Conservation (phyloP, 768 basidiomycete genomes). For the Suillus luteus region DNA sequence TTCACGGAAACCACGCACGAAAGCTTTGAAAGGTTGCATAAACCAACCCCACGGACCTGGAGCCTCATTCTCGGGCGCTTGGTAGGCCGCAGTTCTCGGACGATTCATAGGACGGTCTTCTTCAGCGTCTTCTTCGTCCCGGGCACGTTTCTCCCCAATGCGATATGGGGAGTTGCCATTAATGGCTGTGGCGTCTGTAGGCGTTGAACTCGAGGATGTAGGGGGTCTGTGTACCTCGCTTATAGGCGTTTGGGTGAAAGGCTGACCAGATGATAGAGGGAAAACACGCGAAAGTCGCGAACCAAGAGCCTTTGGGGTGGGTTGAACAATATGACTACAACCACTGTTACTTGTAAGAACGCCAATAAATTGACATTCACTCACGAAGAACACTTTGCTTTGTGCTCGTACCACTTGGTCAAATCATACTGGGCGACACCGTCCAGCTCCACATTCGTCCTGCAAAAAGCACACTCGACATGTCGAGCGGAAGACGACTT, state of each 20-base stretch:
- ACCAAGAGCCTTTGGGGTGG: conserved; percentile 21
- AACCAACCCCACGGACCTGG: conserved; percentile 60
- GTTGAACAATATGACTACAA: conserved; percentile 18
- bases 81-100: conserved; percentile 50
- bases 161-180: conserved; percentile 27
- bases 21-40: conserved; percentile 61
- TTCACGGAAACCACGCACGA: conserved; percentile 69
- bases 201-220: conserved; percentile 21
- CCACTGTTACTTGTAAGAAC: conserved; percentile 2
- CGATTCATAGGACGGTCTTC: conserved; percentile 52
- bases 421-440: conserved; percentile 61
- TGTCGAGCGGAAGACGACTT: conserved; percentile 45
- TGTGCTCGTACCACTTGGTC: conserved; percentile 64
- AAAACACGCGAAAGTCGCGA: conserved; percentile 20
- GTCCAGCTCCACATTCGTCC: conserved; percentile 42
- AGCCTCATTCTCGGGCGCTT: conserved; percentile 44
- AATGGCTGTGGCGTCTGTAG: conserved; percentile 42
- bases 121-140: conserved; percentile 44
- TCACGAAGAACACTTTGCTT: conserved; percentile 47
- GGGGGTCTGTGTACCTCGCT: conserved; percentile 18
- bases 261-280: conserved; percentile 23
- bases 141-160: conserved; percentile 48
- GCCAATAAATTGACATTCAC: conserved; percentile 17
- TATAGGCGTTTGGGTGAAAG: conserved; percentile 17
- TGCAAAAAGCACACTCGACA: conserved; percentile 58